Conservation (phyloP, 2,329 filamentous ascomycete genomes). For the Ophiostoma australiae region DNA sequence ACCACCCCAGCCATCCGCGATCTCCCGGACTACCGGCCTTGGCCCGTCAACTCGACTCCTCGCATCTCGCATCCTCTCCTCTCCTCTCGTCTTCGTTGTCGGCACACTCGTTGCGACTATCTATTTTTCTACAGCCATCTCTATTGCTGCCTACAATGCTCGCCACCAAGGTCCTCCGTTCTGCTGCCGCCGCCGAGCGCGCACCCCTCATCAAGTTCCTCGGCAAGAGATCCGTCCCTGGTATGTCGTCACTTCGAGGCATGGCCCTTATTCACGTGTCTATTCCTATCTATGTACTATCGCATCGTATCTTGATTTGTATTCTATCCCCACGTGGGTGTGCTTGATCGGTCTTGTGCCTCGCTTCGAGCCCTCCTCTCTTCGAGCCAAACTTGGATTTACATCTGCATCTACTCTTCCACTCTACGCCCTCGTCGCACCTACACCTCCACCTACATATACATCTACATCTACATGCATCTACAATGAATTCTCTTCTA, state of each 20-base stretch:
- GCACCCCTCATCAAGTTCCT: conserved; percentile 59
- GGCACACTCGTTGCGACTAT: not conserved
- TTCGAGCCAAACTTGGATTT: not conserved
- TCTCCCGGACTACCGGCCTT: conserved; percentile 7
- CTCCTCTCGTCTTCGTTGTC: not conserved
- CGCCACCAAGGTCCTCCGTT: conserved; percentile 52
- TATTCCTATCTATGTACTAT: no score
- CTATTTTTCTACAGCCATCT: not conserved
- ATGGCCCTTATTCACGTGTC: no score
- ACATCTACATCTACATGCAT: not conserved
- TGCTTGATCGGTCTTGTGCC: not conserved
- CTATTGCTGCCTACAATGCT: conserved; percentile 42
- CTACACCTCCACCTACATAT: not conserved
- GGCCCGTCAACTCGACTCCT: not conserved
- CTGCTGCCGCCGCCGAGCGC: conserved; percentile 56
- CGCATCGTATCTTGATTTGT: no score
- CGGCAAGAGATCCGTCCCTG: conserved; percentile 54
- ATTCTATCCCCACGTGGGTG: not conserved
- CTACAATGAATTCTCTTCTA: not conserved
- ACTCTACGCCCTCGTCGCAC: not conserved
- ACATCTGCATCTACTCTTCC: not conserved
- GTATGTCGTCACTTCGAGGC: conserved; percentile 38
- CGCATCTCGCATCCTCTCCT: not conserved
- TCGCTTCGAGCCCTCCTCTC: not conserved
- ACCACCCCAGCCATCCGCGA: conserved; percentile 13